Base-by-base conservation (phyloP, 2,329 filamentous ascomycete species). In the Emydomyces testavorans region DNA sequence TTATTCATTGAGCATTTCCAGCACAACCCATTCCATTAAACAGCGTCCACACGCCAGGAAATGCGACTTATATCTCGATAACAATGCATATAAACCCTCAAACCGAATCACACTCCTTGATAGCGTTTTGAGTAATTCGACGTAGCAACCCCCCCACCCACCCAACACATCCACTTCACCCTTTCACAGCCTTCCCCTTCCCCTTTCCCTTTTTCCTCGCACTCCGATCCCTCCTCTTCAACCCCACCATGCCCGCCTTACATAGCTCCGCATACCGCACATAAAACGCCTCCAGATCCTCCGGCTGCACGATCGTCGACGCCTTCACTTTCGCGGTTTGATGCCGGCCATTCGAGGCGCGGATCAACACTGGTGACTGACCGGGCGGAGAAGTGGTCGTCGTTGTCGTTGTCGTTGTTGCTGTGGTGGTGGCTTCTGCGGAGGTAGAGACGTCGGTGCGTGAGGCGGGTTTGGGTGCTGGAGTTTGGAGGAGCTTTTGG, bases 221-320 rank as follows among this genome's bases (percentile, higher is more conserved):
- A 66, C 83, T 94, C 61, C 88, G 78, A 68, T 96, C 90, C 57
- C 92, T 77, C 62, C 94, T 94, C 78, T 94, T 96, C 68, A 98
- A 63, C 6, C 82, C 81, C 41, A 77, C 75, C 88, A 96, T 95
- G 4, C 88, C 87, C 0, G 75, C 71, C 71, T 94, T 95, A 69
- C 89, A 95, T 2, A 88, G 75, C 56, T 96, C 92, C 18, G 88
- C 89, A 69, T 96, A 98, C 44, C 78, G 75, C 24, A 72, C 70
- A 64, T 88, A 98, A 62, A 98, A 98, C 0, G 65, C 71, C 46
- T 93, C 88, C 8, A 96, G 65, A 4, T 83, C 78, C 50, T 82
- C 78, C 0, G 83, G 78, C 48, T 83, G 75, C 0, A 96, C 88
- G 0, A 94, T 66, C 0, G 92, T 96, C 2, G 85, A 86, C 21